A percentile compares a stretch with the other conserved stretches of the same genome.
These are phyloP conservation scores for Talaromyces atroroseus DNA, from an alignment of 2,329 filamentous ascomycete genomes.

Conservation along the genomic window DNA sequence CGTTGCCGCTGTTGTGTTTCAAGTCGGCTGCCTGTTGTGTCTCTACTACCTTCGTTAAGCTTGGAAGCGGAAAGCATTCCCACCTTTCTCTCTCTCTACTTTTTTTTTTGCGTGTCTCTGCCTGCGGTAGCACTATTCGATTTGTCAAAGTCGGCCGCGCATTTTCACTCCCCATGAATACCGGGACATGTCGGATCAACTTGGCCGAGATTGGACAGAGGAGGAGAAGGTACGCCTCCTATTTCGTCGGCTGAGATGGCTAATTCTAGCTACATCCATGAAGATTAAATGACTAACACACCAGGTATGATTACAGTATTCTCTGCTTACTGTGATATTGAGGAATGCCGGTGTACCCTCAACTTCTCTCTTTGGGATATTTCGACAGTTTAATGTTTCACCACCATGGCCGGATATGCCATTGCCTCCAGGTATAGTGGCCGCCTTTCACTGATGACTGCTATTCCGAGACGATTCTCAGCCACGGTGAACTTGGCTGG, in stretches of 20 bases:
- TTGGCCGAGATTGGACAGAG: slow-evolving; percentile 40
- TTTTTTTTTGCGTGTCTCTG: not conserved
- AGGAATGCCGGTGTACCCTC: slow-evolving; percentile 36
- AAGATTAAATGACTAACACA: not conserved
- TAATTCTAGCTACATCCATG: not conserved
- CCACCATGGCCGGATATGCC: slow-evolving; percentile 39
- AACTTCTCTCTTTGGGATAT: slow-evolving; percentile 32
- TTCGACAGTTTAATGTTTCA: slow-evolving; percentile 32
- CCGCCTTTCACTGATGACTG: not conserved
- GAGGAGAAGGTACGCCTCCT: slow-evolving; percentile 39
- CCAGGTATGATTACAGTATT: slow-evolving; percentile 25
- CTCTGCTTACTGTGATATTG: slow-evolving; percentile 39
- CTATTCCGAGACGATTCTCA: not conserved
- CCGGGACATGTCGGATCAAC: slow-evolving; percentile 40
- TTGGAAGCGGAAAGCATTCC: not conserved
- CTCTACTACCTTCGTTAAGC: not conserved
- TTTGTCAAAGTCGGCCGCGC: not conserved
- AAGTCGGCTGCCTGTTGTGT: slow-evolving; percentile 12
- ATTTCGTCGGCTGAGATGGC: not conserved
- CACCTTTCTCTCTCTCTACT: not conserved
- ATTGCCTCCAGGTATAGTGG: slow-evolving; percentile 36
- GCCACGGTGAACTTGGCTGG: slow-evolving; percentile 4
- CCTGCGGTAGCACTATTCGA: slow-evolving; percentile 9
- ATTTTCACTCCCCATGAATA: slow-evolving; percentile 27
- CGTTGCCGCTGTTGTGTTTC: slow-evolving; percentile 5